These are phyloP conservation scores for Mortierella sp. DNA, from an alignment of 371 early-diverging fungal genomes.

Conservation along the genomic window DNA sequence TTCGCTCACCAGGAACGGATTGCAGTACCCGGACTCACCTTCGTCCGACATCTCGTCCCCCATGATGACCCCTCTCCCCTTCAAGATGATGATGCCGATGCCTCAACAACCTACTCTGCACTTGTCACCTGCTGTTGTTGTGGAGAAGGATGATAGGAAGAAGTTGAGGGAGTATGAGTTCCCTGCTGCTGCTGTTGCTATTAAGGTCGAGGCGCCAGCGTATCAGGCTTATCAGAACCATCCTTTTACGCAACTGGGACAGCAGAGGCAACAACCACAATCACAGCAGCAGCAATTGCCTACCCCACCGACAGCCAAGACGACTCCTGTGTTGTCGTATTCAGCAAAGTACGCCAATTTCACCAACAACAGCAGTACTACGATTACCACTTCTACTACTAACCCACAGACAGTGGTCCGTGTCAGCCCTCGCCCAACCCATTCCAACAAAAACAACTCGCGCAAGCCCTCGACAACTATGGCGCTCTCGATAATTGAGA, in stretches of 20 bases:
- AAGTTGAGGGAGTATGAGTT: constrained; percentile 33
- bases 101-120: not conserved
- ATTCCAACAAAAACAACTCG: not conserved
- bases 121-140: not conserved
- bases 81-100: constrained; percentile 15
- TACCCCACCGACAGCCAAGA: not conserved
- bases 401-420: not conserved
- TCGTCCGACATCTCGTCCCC: constrained; percentile 20
- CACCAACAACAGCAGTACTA: constrained; percentile 25
- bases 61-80: constrained; percentile 31
- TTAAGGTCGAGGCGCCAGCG: not conserved
- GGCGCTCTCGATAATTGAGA: constrained; percentile 40
- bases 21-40: constrained; percentile 33
- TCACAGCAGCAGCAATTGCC: constrained; percentile 6
- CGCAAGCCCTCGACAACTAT: constrained; percentile 34
- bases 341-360: constrained; percentile 28
- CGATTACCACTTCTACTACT: not conserved
- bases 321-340: constrained; percentile 1
- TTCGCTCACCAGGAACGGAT: constrained; percentile 24
- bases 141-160: constrained; percentile 18
- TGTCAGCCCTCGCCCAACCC: not conserved
- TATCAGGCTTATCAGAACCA: constrained; percentile 31
- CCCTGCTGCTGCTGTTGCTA: not conserved
- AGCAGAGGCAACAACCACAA: constrained; percentile 25
- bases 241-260: constrained; percentile 34